A percentile compares a stretch with the other conserved stretches of the same genome.
Evolutionary conservation across 208 protist genomes (phyloP).

Genomic region (Crithidia sp.): DNA sequence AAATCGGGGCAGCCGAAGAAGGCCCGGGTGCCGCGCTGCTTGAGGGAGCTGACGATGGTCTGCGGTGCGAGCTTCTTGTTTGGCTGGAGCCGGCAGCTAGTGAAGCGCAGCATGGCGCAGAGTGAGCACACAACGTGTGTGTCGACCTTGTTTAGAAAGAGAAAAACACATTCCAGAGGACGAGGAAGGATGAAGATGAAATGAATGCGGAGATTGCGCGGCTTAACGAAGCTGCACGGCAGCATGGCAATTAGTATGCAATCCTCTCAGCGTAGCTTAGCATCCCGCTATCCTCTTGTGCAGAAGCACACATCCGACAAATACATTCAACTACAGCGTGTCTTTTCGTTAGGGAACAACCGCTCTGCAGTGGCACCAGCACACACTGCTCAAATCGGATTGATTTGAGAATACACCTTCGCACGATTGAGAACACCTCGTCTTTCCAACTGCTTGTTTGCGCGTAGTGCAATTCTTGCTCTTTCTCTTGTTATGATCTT

Average conservation of each 20-base stretch:
- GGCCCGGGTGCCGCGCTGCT: conserved; percentile 44
- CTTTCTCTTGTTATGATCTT: neutral
- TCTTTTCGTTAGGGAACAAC: too few relatives aligned
- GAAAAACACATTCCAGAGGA: conserved; percentile 7
- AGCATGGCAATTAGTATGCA: too few relatives aligned
- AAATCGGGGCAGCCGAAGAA: conserved; percentile 92
- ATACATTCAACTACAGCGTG: too few relatives aligned
- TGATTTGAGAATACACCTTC: too few relatives aligned
- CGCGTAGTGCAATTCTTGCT: neutral
- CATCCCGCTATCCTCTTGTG: too few relatives aligned
- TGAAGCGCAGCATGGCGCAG: conserved; percentile 14
- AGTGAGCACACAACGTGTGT: neutral
- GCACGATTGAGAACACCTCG: neutral
- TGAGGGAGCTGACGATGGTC: conserved; percentile 51
- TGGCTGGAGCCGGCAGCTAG: conserved; percentile 5
- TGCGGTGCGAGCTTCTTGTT: conserved; percentile 47
- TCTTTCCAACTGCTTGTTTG: neutral
- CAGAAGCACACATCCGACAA: too few relatives aligned
- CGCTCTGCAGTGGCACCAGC: too few relatives aligned
- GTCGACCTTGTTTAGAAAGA: neutral
- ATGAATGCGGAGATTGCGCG: neutral
- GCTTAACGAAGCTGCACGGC: too few relatives aligned
- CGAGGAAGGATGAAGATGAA: conserved; percentile 8
- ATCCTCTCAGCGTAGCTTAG: too few relatives aligned
- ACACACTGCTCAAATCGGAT: too few relatives aligned